These are phyloP conservation scores for Mortierella sp. DNA, from an alignment of 371 early-diverging fungal genomes.

Conservation along the genomic window DNA sequence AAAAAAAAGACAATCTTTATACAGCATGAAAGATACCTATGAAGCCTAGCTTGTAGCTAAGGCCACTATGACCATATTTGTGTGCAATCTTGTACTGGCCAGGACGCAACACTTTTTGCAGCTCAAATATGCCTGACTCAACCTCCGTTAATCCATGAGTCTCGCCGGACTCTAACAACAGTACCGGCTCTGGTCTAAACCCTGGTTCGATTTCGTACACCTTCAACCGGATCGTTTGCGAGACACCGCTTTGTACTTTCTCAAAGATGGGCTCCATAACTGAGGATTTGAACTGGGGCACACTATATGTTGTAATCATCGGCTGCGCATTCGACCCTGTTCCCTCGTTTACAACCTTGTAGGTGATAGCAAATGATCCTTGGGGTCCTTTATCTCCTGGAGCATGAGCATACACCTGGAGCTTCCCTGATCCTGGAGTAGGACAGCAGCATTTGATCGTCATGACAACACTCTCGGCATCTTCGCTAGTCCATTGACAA, in stretches of 20 bases:
- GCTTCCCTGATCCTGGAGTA: slow-evolving; percentile 17
- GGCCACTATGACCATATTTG: neutral
- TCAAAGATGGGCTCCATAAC: slow-evolving; percentile 25
- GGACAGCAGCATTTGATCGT: slow-evolving; percentile 33
- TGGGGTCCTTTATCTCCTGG: neutral
- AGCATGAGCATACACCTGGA: slow-evolving; percentile 7
- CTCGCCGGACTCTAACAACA: neutral
- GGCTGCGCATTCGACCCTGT: slow-evolving; percentile 22
- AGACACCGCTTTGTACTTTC: slow-evolving; percentile 13
- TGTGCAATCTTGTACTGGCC: slow-evolving; percentile 25
- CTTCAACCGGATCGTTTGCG: slow-evolving; percentile 22
- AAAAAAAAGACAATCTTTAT: neutral
- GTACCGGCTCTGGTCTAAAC: neutral
- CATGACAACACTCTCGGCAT: slow-evolving; percentile 16
- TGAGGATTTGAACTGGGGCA: slow-evolving; percentile 8
- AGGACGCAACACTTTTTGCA: slow-evolving; percentile 13
- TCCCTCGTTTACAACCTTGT: slow-evolving; percentile 35
- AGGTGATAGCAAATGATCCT: neutral
- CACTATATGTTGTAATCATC: neutral
- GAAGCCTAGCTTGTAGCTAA: neutral
- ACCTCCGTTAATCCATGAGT: slow-evolving; percentile 11
- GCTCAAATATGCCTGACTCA: slow-evolving; percentile 22
- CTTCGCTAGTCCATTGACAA: slow-evolving; percentile 22
- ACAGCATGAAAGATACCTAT: slow-evolving; percentile 22
- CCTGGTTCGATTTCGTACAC: slow-evolving; percentile 11